phyloP scores from a whole-genome alignment of 2,329 filamentous ascomycete genomes.

The Sporothrix curviconia region DNA sequence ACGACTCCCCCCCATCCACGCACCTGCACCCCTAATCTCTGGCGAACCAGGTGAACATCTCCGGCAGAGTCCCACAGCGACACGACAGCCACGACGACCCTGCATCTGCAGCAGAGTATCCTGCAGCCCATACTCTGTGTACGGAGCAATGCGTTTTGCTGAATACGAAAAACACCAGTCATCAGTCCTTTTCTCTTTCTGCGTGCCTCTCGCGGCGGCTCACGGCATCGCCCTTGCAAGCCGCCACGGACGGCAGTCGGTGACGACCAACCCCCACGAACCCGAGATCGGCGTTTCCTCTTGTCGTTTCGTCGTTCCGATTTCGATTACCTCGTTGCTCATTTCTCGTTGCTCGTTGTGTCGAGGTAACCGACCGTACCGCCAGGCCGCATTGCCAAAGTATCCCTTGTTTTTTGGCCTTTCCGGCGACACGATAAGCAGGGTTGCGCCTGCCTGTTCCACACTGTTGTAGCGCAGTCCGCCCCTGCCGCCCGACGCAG shows the following conservation, averaged over 20 bases:
- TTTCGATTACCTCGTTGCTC: too few relatives aligned
- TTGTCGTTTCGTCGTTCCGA: too few relatives aligned
- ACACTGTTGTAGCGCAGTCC: not conserved
- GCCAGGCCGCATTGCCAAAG: too few relatives aligned
- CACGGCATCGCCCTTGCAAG: not conserved
- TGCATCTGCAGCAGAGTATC: not conserved
- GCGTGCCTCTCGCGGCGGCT: too few relatives aligned
- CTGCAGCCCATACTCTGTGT: not conserved
- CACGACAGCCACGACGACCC: not conserved
- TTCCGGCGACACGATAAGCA: not conserved
- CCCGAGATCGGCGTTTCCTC: not conserved
- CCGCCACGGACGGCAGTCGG: constrained; percentile 11
- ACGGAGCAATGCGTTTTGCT: too few relatives aligned
- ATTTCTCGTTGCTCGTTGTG: too few relatives aligned
- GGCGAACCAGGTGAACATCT: not conserved
- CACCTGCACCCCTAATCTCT: not conserved
- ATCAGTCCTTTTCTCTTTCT: too few relatives aligned
- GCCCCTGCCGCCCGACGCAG: not conserved
- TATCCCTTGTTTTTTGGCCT: too few relatives aligned
- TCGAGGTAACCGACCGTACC: too few relatives aligned
- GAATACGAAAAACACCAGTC: too few relatives aligned
- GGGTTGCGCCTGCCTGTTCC: too few relatives aligned
- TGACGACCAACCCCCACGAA: constrained; percentile 4
- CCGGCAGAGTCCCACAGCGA: not conserved
- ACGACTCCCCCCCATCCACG: not conserved